Evolutionary conservation across 768 basidiomycete species (phyloP).

Genomic region (Hericium rajendrae): DNA sequence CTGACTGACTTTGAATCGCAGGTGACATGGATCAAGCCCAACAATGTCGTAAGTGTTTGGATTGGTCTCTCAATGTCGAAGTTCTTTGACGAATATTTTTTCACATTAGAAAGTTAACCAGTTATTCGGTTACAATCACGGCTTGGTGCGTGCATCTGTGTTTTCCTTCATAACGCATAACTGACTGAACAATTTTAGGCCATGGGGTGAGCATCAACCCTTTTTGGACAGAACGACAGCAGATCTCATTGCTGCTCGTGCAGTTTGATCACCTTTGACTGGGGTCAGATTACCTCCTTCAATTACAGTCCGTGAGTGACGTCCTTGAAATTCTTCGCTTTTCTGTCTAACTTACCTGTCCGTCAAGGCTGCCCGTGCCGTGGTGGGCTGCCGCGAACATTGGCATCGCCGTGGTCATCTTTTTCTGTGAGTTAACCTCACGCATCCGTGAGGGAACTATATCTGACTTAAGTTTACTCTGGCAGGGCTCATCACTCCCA

Average conservation of each 20-base stretch:
- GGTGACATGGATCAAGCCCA: constrained; percentile 31
- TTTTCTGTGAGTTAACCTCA: constrained; percentile 25
- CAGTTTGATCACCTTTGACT: constrained; percentile 1
- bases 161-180: background rate
- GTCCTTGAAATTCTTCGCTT: background rate
- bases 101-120: constrained; percentile 20
- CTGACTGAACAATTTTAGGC: background rate
- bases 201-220: background rate
- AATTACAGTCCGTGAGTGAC: background rate
- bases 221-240: background rate
- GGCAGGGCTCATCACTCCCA: constrained; percentile 25
- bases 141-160: background rate
- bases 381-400: constrained; percentile 4
- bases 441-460: background rate
- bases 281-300: background rate
- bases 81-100: background rate
- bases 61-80: background rate
- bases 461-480: background rate
- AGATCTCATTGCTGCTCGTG: background rate
- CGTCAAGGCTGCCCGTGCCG: background rate
- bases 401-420: constrained; percentile 24
- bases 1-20: background rate
- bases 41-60: constrained; percentile 16
- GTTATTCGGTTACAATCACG: constrained; percentile 39
- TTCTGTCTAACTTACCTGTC: background rate